phyloP scores from a whole-genome alignment of 2,329 filamentous ascomycete genomes.

The Fusarium miscanthi region DNA sequence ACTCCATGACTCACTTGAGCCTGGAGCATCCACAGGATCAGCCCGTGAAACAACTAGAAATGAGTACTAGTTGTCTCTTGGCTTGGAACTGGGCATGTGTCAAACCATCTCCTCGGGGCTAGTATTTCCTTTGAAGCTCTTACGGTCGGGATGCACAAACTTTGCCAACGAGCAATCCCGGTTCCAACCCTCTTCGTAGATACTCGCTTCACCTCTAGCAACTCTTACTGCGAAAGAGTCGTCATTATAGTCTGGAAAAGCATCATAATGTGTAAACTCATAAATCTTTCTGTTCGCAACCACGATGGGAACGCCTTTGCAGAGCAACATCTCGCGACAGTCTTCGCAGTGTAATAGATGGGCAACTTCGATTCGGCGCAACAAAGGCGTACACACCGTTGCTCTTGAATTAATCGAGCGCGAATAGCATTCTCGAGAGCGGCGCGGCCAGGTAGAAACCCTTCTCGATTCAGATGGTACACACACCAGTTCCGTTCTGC shows the following conservation, averaged over 20 bases:
- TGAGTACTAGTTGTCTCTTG: background rate
- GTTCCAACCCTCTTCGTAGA: background rate
- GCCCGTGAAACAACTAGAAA: no score
- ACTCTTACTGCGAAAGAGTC: background rate
- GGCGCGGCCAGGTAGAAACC: background rate
- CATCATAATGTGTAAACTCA: background rate
- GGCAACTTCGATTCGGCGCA: background rate
- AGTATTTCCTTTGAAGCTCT: constrained; percentile 1
- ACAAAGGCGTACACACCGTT: constrained; percentile 8
- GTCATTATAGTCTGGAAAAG: background rate
- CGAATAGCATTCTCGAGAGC: constrained; percentile 7
- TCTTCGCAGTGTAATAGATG: constrained; percentile 12
- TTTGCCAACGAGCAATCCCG: constrained; percentile 1
- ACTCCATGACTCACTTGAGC: background rate
- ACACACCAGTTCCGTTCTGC: constrained; percentile 7
- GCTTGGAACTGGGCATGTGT: background rate
- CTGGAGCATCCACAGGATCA: background rate
- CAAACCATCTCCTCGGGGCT: constrained; percentile 19
- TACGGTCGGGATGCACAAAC: constrained; percentile 12
- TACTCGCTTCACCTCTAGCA: background rate
- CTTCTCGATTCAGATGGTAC: constrained; percentile 17
- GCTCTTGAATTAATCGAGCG: constrained; percentile 7
- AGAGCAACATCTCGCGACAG: constrained; percentile 3
- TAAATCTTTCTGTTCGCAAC: constrained; percentile 1
- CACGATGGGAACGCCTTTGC: background rate